A percentile compares a stretch with the other conserved stretches of the same genome.
These are phyloP conservation scores for Talaromyces sp. DNA, from an alignment of 2,329 filamentous ascomycete species.

Conservation along the genomic window DNA sequence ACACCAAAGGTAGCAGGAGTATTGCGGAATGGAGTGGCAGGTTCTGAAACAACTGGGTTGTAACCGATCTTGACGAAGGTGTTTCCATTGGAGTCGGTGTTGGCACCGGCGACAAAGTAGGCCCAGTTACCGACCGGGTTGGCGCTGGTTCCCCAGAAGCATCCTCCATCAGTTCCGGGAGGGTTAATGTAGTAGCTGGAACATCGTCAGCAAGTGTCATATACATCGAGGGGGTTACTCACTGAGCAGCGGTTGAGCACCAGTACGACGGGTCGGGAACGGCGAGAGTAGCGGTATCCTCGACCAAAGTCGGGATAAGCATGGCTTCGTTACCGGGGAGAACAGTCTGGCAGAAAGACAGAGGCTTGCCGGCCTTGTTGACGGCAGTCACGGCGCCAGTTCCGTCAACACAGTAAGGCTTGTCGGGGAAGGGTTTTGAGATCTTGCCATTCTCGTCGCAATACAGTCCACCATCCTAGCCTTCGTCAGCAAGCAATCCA, in stretches of 20 bases:
- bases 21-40: constrained; percentile 52
- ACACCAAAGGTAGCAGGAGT: constrained; percentile 65
- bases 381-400: constrained; percentile 63
- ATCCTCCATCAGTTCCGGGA: constrained; percentile 64
- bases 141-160: constrained; percentile 66
- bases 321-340: constrained; percentile 19
- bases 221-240: constrained; percentile 38
- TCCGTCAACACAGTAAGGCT: constrained; percentile 69
- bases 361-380: constrained; percentile 58
- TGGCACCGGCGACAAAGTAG: constrained; percentile 73
- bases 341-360: constrained; percentile 20
- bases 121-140: constrained; percentile 72
- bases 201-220: background rate
- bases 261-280: constrained; percentile 71
- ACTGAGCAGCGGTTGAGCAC: constrained; percentile 72
- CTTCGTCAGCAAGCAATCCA: constrained; percentile 16
- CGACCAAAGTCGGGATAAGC: constrained; percentile 59
- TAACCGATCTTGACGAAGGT: constrained; percentile 75
- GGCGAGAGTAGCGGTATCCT: constrained; percentile 59
- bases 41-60: constrained; percentile 70
- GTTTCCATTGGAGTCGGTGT: constrained; percentile 62
- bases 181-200: constrained; percentile 75
- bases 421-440: constrained; percentile 65
- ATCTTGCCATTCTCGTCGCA: constrained; percentile 67
- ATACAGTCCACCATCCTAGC: constrained; percentile 69